phyloP scores from a whole-genome alignment of 2,329 filamentous ascomycete genomes.

The Penicillium digitatum region DNA sequence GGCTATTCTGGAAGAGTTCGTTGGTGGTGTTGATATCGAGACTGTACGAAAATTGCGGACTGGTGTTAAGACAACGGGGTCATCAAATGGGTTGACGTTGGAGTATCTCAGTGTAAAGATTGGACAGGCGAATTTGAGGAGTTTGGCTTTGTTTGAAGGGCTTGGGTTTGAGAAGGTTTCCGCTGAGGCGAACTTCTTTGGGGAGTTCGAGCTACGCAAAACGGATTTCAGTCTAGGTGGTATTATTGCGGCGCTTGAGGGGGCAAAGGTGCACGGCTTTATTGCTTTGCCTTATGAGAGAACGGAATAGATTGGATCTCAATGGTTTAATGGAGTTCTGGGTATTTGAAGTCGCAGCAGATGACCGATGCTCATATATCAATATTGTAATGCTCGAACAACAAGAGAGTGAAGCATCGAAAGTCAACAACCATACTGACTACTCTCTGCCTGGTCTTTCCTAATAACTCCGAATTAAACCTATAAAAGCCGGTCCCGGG shows the following conservation, averaged over 20 bases:
- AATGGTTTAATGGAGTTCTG: neutral
- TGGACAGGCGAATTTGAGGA: constrained; percentile 52
- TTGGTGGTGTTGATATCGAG: constrained; percentile 11
- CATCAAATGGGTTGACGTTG: constrained; percentile 16
- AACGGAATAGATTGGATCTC: constrained; percentile 7
- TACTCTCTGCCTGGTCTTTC: too few relatives aligned
- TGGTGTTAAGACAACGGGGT: constrained; percentile 3
- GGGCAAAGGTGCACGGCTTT: constrained; percentile 37
- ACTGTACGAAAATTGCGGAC: constrained; percentile 14
- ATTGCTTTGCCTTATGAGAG: constrained; percentile 37
- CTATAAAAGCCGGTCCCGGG: constrained; percentile 45
- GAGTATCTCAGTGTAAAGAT: constrained; percentile 60
- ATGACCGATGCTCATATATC: neutral
- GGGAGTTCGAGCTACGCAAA: constrained; percentile 59
- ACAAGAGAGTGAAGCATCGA: neutral
- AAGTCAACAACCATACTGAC: neutral
- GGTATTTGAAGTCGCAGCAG: neutral
- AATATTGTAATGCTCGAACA: neutral
- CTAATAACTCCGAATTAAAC: neutral
- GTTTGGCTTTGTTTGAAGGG: constrained; percentile 58
- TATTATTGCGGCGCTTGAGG: constrained; percentile 27
- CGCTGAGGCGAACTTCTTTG: constrained; percentile 60
- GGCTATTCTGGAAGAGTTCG: constrained; percentile 57
- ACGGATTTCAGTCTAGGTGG: constrained; percentile 27
- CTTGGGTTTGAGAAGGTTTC: constrained; percentile 53